Evolutionary conservation across 2,329 filamentous ascomycete species (phyloP), one percentile per base, ranked within the genome.

Genomic region (Apiospora koreana): DNA sequence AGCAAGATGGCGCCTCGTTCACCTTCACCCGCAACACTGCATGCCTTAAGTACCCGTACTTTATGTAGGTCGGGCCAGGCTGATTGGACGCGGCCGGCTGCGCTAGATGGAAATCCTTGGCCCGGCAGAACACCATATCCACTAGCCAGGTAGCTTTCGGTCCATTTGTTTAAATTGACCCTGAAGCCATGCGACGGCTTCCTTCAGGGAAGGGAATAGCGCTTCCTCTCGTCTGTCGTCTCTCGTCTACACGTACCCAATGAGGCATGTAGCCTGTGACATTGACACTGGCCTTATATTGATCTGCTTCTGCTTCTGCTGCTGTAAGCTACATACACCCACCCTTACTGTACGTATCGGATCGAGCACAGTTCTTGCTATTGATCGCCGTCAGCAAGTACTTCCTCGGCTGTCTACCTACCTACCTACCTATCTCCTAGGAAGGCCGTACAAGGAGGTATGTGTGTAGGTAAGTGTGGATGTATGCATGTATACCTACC

Each of bases 91-190:
- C 54, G n/a, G 35, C 18, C n/a, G 54, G 9, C 35, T 45, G 65
- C 68, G 50, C 70, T 68, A 69, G 68, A n/a, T 12, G 65, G n/a
- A 21, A 67, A 67, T 67, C 65, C 42, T 67, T 28, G 42, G 65
- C 65, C 31, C 54, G 65, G 65, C 65, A 45, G 54, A 38, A 46
- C 65, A 31, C 42, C 65, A 21, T 46, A 67, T 18, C 42, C 68
- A 68, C 64, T 58, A 54, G 31, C 65, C 48, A 71, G 70, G 70
- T 71, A 71, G 68, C 70, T 68, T 69, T 71, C 68, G 68, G 68
- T 35, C 68, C 68, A 69, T 68, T 65, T 65, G 54, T 38, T 62
- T 62, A 62, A 62, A 62, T 43, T 43, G 45, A 45, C 58, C 62
- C 64, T 42, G 67, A 66, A 66, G 48, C 65, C 69, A 67, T 71